Evolutionary conservation across 371 early-diverging fungal genomes (phyloP).

Genomic region (Apophysomyces sp.): DNA sequence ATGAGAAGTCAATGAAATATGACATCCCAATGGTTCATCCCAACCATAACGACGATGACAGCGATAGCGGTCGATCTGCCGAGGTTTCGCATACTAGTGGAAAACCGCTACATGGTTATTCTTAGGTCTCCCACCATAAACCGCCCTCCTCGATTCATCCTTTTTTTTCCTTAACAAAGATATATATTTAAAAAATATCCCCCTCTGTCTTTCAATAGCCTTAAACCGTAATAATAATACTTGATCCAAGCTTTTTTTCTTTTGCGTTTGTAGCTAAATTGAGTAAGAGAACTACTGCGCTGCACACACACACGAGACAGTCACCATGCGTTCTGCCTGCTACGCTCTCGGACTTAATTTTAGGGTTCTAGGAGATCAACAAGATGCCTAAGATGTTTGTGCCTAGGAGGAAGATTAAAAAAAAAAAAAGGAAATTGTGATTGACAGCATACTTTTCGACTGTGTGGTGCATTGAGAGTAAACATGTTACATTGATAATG

Average conservation of each 20-base stretch:
- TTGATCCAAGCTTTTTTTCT: not conserved
- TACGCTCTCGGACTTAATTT: not conserved
- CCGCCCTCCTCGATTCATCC: not conserved
- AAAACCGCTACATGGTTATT: conserved; percentile 10
- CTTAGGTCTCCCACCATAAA: not conserved
- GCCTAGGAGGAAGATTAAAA: too few species aligned
- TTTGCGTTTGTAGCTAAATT: not conserved
- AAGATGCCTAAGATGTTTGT: too few species aligned
- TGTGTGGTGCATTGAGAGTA: too few species aligned
- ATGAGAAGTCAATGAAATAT: not conserved
- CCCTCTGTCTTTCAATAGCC: not conserved
- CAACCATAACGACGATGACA: conserved; percentile 3
- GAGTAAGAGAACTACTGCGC: not conserved
- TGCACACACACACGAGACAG: not conserved
- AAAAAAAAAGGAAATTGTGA: too few species aligned
- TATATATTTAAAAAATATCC: not conserved
- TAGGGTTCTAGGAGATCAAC: not conserved
- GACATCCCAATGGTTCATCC: conserved; percentile 8
- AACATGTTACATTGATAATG: too few species aligned
- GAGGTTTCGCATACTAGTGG: conserved; percentile 13
- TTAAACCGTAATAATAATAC: not conserved
- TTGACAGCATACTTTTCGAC: too few species aligned
- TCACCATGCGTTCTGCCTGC: not conserved
- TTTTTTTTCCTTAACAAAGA: conserved; percentile 1
- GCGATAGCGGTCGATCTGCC: conserved; percentile 8